Evolutionary conservation across 208 protist genomes (phyloP).

Genomic region (Trypanosoma vivax): DNA sequence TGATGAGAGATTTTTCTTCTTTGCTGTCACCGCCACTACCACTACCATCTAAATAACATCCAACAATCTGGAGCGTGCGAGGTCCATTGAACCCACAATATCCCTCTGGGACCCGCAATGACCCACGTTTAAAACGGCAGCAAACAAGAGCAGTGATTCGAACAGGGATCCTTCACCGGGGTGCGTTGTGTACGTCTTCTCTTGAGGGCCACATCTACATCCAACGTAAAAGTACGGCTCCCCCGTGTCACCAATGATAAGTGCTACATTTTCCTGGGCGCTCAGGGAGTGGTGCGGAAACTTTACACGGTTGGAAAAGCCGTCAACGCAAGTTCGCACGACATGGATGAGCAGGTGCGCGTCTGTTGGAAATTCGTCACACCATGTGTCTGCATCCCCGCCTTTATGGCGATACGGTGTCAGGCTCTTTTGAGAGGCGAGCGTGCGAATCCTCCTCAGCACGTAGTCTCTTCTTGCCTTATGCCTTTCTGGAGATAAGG

Average conservation of each 20-base stretch:
- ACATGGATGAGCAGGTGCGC: conserved; percentile 78
- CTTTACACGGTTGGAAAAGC: conserved; percentile 50
- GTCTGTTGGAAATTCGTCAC: conserved; percentile 51
- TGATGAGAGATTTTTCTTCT: not conserved
- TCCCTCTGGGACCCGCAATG: conserved; percentile 55
- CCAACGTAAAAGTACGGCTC: conserved; percentile 83
- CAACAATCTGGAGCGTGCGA: conserved; percentile 26
- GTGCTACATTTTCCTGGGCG: conserved; percentile 29
- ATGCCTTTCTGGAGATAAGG: conserved; percentile 26
- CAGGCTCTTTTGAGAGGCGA: conserved; percentile 35
- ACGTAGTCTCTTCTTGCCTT: conserved; percentile 44
- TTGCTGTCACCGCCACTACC: not conserved
- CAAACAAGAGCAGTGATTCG: conserved; percentile 63
- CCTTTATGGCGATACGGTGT: conserved; percentile 39
- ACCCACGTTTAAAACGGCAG: conserved; percentile 43
- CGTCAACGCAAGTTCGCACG: conserved; percentile 46
- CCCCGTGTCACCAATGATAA: conserved; percentile 68
- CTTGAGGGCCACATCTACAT: conserved; percentile 23
- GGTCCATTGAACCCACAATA: conserved; percentile 49
- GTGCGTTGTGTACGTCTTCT: conserved; percentile 34
- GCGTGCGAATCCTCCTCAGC: conserved; percentile 45
- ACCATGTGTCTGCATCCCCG: conserved; percentile 45
- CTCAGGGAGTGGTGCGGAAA: conserved; percentile 48
- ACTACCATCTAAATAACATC: conserved; percentile 16
- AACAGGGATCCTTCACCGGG: conserved; percentile 58